Percentiles rank a stretch among this genome's conserved stretches.
These are phyloP conservation scores for Rhizoclosmatium globosum DNA, from an alignment of 192 early-diverging fungal species.

Conservation along the genomic window DNA sequence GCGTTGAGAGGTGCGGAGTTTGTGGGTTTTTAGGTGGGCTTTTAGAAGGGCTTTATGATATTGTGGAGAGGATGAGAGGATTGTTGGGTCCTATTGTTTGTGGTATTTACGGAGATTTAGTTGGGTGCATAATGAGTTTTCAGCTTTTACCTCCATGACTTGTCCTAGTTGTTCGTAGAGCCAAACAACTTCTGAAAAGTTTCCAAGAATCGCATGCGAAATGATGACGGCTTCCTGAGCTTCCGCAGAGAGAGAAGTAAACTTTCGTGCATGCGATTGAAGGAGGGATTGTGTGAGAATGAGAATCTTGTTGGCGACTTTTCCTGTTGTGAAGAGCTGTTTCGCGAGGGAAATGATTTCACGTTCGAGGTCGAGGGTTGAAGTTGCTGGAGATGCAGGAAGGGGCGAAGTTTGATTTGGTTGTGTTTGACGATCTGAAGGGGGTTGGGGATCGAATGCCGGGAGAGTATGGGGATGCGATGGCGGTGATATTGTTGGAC, in stretches of 20 bases:
- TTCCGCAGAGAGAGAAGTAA: neutral
- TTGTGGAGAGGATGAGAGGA: neutral
- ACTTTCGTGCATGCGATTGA: neutral
- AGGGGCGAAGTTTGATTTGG: neutral
- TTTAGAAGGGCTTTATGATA: no score
- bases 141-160: neutral
- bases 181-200: constrained; percentile 21
- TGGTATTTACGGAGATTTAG: no score
- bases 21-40: neutral
- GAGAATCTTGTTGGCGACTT: constrained; percentile 32
- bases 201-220: constrained; percentile 35
- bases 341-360: constrained; percentile 16
- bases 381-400: no score
- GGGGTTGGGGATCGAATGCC: neutral
- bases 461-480: neutral
- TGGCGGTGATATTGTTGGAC: neutral
- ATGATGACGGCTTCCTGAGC: constrained; percentile 20
- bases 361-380: neutral
- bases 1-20: neutral
- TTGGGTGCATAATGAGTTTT: neutral
- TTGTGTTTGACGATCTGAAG: neutral
- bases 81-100: neutral
- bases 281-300: constrained; percentile 5
- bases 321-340: constrained; percentile 5
- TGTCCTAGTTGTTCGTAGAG: neutral